A percentile compares a stretch with the other conserved stretches of the same genome.
Evolutionary conservation across 495 filamentous ascomycete genomes (phyloP).

Genomic region (Neurospora sublineolata): DNA sequence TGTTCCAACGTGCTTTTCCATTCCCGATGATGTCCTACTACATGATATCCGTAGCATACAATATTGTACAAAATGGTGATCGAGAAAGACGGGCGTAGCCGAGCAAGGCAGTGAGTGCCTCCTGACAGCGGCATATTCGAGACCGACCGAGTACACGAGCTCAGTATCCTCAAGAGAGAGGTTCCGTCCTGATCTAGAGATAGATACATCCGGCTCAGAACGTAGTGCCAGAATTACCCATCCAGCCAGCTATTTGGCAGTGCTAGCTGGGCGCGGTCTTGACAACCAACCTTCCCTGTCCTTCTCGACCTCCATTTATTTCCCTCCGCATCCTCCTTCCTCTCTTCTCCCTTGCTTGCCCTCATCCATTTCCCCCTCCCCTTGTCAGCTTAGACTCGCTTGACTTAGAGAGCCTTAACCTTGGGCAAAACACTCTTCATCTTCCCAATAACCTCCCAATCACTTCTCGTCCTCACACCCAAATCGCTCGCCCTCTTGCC

Average conservation of each 20-base stretch:
- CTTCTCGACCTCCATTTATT: neutral
- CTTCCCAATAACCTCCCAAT: neutral
- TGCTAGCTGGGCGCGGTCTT: neutral
- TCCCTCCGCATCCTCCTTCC: neutral
- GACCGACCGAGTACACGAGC: neutral
- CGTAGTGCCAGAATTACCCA: neutral
- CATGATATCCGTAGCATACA: slow-evolving; percentile 1
- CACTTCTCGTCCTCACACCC: neutral
- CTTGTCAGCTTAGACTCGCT: neutral
- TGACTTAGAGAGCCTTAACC: neutral
- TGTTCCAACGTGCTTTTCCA: neutral
- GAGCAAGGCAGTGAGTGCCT: neutral
- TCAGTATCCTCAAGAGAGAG: neutral
- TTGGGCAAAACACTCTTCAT: neutral
- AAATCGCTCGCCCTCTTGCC: neutral
- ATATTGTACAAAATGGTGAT: slow-evolving; percentile 2
- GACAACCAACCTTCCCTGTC: neutral
- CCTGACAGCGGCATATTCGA: neutral
- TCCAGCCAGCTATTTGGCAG: neutral
- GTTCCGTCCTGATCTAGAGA: neutral
- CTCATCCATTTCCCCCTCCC: neutral
- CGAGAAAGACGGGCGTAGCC: neutral
- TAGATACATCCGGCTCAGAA: neutral
- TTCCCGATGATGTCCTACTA: neutral
- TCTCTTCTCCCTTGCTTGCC: neutral